Conservation (phyloP, 805 yeast genomes). For the Teunomyces gatunensis region DNA sequence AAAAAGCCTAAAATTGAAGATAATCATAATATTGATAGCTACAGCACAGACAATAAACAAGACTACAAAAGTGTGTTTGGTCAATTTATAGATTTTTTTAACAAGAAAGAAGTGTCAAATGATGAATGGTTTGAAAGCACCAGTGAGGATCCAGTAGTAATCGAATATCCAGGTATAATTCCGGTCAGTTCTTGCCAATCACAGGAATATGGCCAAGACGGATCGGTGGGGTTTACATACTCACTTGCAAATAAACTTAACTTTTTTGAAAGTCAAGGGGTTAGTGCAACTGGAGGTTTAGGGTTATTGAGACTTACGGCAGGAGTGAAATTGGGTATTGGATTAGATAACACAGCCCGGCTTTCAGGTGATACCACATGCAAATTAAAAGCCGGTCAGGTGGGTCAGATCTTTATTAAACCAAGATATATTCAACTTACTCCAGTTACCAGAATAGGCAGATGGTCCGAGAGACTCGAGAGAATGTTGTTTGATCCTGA, state of each 20-base stretch:
- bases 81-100: not conserved
- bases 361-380: slow-evolving; percentile 15
- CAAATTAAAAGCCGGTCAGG: slow-evolving; percentile 12
- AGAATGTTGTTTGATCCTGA: slow-evolving; percentile 10
- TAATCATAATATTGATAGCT: not conserved
- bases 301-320: not conserved
- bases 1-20: not conserved
- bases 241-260: not conserved
- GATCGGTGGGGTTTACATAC: slow-evolving; percentile 7
- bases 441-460: slow-evolving; percentile 11
- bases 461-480: slow-evolving; percentile 10
- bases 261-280: not conserved
- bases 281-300: not conserved
- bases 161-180: slow-evolving; percentile 8
- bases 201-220: slow-evolving; percentile 10
- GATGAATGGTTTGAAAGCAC: slow-evolving; percentile 8
- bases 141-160: slow-evolving; percentile 4
- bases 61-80: not conserved
- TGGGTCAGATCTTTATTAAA: slow-evolving; percentile 19
- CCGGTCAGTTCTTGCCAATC: slow-evolving; percentile 12
- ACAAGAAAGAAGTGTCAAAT: not conserved
- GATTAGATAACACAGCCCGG: not conserved
- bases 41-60: not conserved
- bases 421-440: slow-evolving; percentile 14
- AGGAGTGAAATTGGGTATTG: not conserved